phyloP scores from a whole-genome alignment of 345 rosid genomes.

The Citrus hindsii region DNA sequence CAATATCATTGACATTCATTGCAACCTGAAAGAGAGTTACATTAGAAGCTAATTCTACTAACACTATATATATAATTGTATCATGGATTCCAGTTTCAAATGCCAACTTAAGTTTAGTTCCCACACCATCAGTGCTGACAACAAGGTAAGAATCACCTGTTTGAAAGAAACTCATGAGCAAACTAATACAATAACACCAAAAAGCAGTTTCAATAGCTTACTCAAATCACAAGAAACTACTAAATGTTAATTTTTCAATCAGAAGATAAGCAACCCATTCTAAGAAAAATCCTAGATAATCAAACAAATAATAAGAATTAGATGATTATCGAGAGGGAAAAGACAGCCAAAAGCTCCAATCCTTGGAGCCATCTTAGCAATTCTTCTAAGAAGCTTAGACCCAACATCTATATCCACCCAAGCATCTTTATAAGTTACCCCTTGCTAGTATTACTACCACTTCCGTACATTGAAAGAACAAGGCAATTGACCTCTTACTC shows the following conservation, averaged over 20 bases:
- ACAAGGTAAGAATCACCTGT: conserved; percentile 86
- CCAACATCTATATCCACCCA: conserved; percentile 95
- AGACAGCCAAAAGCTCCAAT: conserved; percentile 93
- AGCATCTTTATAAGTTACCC: conserved; percentile 71
- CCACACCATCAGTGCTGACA: conserved; percentile 98
- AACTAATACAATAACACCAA: background rate
- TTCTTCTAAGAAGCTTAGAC: conserved; percentile 75
- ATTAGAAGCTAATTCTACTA: conserved; percentile 9
- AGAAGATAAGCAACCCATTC: background rate
- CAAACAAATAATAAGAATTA: background rate
- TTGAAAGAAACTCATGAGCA: background rate
- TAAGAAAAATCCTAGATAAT: too few relatives aligned
- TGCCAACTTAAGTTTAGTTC: conserved; percentile 66
- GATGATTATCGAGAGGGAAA: conserved; percentile 63
- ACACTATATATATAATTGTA: background rate
- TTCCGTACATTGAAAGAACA: conserved; percentile 23
- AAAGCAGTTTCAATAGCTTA: too few relatives aligned
- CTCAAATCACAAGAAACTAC: background rate
- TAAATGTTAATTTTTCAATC: background rate
- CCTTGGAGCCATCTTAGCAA: conserved; percentile 85
- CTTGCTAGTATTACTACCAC: background rate
- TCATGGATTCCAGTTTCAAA: too few relatives aligned
- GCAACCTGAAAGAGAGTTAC: conserved; percentile 53
- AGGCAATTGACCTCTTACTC: background rate
- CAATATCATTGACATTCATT: conserved; percentile 93